A percentile compares a stretch with the other conserved stretches of the same genome.
These are phyloP conservation scores for Candida insectorum DNA, from an alignment of 805 yeast genomes.

Conservation along the genomic window DNA sequence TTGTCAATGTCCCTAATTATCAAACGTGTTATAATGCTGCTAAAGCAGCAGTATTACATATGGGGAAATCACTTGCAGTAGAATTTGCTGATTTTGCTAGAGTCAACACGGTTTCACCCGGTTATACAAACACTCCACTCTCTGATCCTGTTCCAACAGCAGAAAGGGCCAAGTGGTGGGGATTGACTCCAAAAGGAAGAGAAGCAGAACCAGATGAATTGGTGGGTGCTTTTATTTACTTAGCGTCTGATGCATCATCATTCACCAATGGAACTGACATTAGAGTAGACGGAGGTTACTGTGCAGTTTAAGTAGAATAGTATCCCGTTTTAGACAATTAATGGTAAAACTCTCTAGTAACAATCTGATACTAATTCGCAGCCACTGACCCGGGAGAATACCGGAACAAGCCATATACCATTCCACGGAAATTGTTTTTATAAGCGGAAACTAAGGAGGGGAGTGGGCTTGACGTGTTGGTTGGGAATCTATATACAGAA, in stretches of 20 bases:
- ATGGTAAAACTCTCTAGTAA: no score
- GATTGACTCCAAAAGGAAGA: constrained; percentile 42
- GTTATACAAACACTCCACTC: constrained; percentile 17
- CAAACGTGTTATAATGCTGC: constrained; percentile 39
- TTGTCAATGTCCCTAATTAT: constrained; percentile 33
- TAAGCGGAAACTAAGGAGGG: no score
- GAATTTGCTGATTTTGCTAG: constrained; percentile 42
- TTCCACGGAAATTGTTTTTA: no score
- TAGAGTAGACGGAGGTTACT: constrained; percentile 44
- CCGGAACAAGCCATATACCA: no score
- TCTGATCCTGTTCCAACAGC: constrained; percentile 26
- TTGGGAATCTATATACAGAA: no score
- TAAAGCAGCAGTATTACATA: constrained; percentile 36
- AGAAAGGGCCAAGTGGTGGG: constrained; percentile 35
- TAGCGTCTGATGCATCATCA: constrained; percentile 43
- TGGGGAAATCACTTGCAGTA: constrained; percentile 35
- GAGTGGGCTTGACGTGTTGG: no score
- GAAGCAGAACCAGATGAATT: constrained; percentile 39
- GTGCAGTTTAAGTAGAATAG: no score
- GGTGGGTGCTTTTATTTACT: constrained; percentile 43
- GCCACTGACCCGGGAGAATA: no score
- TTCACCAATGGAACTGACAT: constrained; percentile 44
- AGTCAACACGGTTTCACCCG: constrained; percentile 35
- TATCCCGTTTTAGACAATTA: no score
- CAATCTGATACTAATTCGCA: no score